Evolutionary conservation across 495 filamentous ascomycete species (phyloP), one percentile per base, ranked within the genome.

Genomic region (Hypoxylon rickii): DNA sequence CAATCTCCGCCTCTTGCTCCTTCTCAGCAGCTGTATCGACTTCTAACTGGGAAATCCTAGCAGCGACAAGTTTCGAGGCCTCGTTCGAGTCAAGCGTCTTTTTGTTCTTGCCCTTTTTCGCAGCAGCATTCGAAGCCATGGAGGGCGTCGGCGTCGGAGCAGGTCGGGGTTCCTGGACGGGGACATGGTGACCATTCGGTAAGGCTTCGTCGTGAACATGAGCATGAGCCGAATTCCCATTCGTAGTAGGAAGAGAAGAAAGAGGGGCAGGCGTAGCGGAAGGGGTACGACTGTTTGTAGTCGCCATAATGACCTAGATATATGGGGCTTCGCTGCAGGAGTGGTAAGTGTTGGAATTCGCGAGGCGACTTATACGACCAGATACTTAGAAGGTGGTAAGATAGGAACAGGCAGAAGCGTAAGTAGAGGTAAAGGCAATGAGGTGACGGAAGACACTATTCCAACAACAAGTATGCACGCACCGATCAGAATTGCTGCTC

Each of bases 1-100:
- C 94, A 70, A 98, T 97, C 76, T 97, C 94, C 51, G 84, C 85
- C 69, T 96, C 92, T 71, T 97, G 89, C 56, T 97, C 92, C 74
- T 94, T 96, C 61, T 97, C 92, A 45, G 89, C 89, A 17, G 91
- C 91, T 44, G 87, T 86, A 79, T 96, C 91, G 31, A 87, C 86
- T 71, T 98, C 94, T 58, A 98, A 74, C 77, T 97, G 95, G 18
- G 92, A 93, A 61, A 98, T 97, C 71, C 93, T 92, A 21, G 91
- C 90, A 20, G 90, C 87, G 41, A 98, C 81, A 49, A 96, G 80
- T 74, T 97, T 96, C 32, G 87, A 89, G 8, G 90, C 89, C 63
- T 97, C 91, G 61, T 80, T 87, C 32, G 89, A 86, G 70, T 96
- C 92, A 22, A 87, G 73, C 21, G 81, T 70, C 72, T 89, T 89